Conservation (phyloP, 1,139 yeast genomes). For the Yamadazyma triangularis region DNA sequence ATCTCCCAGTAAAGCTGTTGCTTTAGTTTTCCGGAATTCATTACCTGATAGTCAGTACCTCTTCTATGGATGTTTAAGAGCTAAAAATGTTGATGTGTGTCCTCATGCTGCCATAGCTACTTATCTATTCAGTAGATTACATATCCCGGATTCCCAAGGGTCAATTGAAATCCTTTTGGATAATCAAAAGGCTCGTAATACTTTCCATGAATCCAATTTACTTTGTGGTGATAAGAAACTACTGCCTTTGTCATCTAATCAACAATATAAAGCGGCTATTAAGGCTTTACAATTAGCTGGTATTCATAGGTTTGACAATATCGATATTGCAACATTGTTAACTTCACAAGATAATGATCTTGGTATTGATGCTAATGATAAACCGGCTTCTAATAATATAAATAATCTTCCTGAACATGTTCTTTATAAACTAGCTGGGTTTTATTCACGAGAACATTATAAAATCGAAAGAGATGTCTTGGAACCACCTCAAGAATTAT, state of each 20-base stretch:
- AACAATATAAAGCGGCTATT: conserved; percentile 25
- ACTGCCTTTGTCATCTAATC: conserved; percentile 21
- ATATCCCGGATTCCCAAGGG: conserved; percentile 26
- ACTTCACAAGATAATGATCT: conserved; percentile 12
- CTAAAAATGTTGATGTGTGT: conserved; percentile 25
- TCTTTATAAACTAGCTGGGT: conserved; percentile 23
- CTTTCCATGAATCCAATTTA: conserved; percentile 18
- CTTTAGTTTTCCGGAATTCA: conserved; percentile 9
- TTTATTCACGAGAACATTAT: conserved; percentile 16
- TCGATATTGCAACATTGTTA: conserved; percentile 18
- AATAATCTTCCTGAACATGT: conserved; percentile 13
- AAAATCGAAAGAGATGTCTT: conserved; percentile 16
- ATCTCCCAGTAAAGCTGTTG: conserved; percentile 4
- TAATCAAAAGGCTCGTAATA: conserved; percentile 3
- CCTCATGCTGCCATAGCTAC: conserved; percentile 26
- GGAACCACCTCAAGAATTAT: conserved; percentile 26
- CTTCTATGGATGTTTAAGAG: conserved; percentile 23
- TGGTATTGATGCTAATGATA: conserved; percentile 6
- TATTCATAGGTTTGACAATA: conserved; percentile 16
- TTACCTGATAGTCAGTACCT: conserved; percentile 6
- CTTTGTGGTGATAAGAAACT: conserved; percentile 24
- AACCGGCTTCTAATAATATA: conserved; percentile 11
- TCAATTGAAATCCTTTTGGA: conserved; percentile 14
- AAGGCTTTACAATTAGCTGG: conserved; percentile 20
- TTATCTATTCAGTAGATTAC: conserved; percentile 28